Conservation (phyloP, 83 land plant species). For the Larix sibirica region DNA sequence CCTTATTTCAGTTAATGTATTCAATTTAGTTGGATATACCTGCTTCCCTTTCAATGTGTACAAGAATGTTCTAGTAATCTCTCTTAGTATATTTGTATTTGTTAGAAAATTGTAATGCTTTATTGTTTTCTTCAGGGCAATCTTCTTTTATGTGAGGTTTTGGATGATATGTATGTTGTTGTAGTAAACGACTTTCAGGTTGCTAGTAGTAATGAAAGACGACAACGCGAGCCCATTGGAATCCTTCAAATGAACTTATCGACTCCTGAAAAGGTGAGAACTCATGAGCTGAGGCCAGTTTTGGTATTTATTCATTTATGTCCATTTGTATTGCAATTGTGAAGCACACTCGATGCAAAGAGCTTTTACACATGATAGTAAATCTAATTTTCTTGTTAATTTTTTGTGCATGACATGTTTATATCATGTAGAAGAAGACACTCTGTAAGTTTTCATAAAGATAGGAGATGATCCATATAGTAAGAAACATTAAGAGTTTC, state of each 20-base stretch:
- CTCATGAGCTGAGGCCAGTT: background rate
- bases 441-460: background rate
- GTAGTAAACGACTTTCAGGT: slow-evolving; percentile 6
- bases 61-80: background rate
- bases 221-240: slow-evolving; percentile 2
- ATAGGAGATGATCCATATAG: background rate
- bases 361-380: background rate
- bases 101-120: background rate
- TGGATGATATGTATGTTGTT: background rate
- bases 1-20: background rate
- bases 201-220: slow-evolving; percentile 10
- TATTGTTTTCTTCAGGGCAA: background rate
- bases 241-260: slow-evolving; percentile 13
- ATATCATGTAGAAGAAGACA: background rate
- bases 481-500: background rate
- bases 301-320: background rate
- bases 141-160: background rate
- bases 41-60: background rate
- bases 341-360: background rate
- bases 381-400: background rate
- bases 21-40: background rate
- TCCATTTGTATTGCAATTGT: slow-evolving; percentile 2
- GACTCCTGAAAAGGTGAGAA: slow-evolving; percentile 3
- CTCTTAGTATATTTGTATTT: background rate
- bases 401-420: background rate